Base-by-base conservation (phyloP, 495 filamentous ascomycete species). In the Aspergillus bertholletiae region DNA sequence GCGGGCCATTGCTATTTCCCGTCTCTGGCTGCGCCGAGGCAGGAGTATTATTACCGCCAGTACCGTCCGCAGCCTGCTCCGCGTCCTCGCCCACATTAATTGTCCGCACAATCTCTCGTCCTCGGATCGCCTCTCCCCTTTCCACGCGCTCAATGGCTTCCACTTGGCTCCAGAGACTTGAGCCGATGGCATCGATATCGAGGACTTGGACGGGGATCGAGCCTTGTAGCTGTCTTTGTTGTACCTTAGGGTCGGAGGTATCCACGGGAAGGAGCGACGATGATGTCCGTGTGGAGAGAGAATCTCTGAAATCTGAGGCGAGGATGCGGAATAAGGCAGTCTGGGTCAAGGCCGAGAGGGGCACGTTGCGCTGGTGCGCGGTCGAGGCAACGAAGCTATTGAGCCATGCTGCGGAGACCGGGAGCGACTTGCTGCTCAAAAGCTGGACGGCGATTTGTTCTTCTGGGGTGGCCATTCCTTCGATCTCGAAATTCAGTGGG, bases 301-400 rank as follows among this genome's bases (percentile, higher is more conserved):
- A 80, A 2, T 75, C 71, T 5, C 84, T 84, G 43, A 96, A 79
- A 74, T 97, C 88, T 21, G 86, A 82, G 41, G 85, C 79, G 7
- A 96, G 83, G 22, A 97, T 68, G 49, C 92, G 92, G 65, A 88
- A 87, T 39, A 88, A 80, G 15, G 90, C 88, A 15, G 93, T 95
- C 43, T 89, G 85, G 47, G 85, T 74, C 17, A 97, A 78, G 12
- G 88, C 84, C 13, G 84, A 78, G 22, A 91, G 65, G 5, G 92
- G 87, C 1, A 85, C 82, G 6, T 81, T 82, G 56, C 78, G 74
- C 45, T 74, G 69, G 34, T 62, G 59, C 8, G 61, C 41, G 37
- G 58, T 51, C 18, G 67, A 67, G n/a, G 68, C 57, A 8, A 80
- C 46, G 56, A 80, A 76, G 21, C 50, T 60, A 54, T 68, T 60